A percentile compares a stretch with the other conserved stretches of the same genome.
Evolutionary conservation across 306 rosid species (phyloP).

Genomic region (Quillaja saponaria): DNA sequence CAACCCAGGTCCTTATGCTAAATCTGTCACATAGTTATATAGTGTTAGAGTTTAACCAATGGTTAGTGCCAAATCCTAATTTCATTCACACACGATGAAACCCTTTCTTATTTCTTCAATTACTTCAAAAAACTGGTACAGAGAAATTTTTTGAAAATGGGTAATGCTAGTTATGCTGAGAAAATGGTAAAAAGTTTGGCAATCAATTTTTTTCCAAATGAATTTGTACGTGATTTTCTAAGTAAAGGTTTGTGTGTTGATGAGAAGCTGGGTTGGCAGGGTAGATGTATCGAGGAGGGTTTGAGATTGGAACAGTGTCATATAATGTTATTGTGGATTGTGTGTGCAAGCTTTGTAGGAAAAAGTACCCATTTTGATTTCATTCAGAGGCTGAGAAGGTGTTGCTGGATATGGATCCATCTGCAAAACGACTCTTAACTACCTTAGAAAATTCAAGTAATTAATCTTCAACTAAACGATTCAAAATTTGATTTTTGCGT

Average conservation of each 20-base stretch:
- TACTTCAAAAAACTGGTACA: slow-evolving; percentile 59
- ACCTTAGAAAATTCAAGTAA: no score
- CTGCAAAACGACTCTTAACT: no score
- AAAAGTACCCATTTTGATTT: slow-evolving; percentile 63
- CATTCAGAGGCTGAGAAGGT: slow-evolving; percentile 63
- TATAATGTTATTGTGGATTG: slow-evolving; percentile 77
- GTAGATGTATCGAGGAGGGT: slow-evolving; percentile 86
- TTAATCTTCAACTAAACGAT: no score
- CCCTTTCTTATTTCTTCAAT: slow-evolving; percentile 58
- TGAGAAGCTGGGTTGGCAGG: slow-evolving; percentile 68
- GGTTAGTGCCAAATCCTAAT: slow-evolving; percentile 56
- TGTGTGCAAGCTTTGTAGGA: slow-evolving; percentile 69
- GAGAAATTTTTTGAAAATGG: slow-evolving; percentile 72
- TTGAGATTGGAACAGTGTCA: slow-evolving; percentile 59
- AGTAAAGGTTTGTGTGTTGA: slow-evolving; percentile 68
- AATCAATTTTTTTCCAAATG: slow-evolving; percentile 65
- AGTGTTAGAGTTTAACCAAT: slow-evolving; percentile 55
- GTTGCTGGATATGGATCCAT: slow-evolving; percentile 77
- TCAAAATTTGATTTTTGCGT: no score
- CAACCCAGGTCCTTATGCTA: slow-evolving; percentile 51
- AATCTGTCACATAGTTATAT: slow-evolving; percentile 60
- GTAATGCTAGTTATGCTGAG: slow-evolving; percentile 66
- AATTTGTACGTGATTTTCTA: slow-evolving; percentile 54
- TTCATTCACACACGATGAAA: slow-evolving; percentile 63
- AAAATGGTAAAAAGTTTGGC: slow-evolving; percentile 71